phyloP scores from a whole-genome alignment of 176 grass and related monocot genomes.

The Dendrocalamus sinicus region DNA sequence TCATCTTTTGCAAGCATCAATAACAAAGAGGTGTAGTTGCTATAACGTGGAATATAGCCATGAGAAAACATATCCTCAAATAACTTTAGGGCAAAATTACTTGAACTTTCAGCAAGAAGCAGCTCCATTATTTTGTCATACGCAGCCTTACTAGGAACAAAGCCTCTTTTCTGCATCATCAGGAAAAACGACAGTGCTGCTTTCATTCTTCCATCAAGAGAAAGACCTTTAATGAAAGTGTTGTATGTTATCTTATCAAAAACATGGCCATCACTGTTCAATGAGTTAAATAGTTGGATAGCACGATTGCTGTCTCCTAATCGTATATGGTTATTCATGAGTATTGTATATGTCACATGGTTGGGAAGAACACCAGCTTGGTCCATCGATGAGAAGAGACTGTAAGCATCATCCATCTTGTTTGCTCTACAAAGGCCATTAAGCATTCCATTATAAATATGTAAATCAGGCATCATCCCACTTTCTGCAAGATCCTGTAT shows the following conservation, averaged over 20 bases:
- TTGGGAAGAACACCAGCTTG: conserved; percentile 48
- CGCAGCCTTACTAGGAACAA: conserved; percentile 38
- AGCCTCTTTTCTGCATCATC: conserved; percentile 55
- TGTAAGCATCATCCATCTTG: conserved; percentile 47
- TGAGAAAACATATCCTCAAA: conserved; percentile 49
- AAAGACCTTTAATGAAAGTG: conserved; percentile 42
- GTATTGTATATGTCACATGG: conserved; percentile 49
- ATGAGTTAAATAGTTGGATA: conserved; percentile 50
- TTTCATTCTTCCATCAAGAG: conserved; percentile 31
- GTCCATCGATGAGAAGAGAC: conserved; percentile 40
- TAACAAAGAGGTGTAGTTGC: conserved; percentile 15
- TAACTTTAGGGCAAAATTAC: conserved; percentile 32
- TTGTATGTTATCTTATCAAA: conserved; percentile 35
- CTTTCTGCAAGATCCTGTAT: conserved; percentile 43
- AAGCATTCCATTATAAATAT: conserved; percentile 50
- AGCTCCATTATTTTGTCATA: conserved; percentile 45
- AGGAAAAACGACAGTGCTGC: conserved; percentile 43
- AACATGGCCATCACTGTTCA: conserved; percentile 21
- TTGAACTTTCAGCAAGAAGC: conserved; percentile 30
- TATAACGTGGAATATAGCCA: neutral
- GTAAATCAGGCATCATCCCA: conserved; percentile 47
- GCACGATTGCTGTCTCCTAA: conserved; percentile 41
- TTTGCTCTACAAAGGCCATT: conserved; percentile 55
- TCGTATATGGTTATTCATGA: conserved; percentile 38
- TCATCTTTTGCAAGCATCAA: neutral